phyloP scores from a whole-genome alignment of 2,329 filamentous ascomycete species.

The Fusarium longipes region DNA sequence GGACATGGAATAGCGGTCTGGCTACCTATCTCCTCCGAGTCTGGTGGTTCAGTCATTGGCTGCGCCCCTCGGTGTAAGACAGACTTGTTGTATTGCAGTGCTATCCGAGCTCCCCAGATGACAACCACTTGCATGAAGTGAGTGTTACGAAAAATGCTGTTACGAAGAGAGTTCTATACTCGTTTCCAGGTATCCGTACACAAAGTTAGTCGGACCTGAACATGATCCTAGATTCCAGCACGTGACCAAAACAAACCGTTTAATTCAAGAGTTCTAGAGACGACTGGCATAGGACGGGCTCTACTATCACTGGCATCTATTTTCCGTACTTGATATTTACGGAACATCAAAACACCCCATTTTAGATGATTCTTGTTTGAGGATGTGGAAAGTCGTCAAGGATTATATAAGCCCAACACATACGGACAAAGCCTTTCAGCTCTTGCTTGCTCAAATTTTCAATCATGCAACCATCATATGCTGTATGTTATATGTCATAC shows the following conservation, averaged over 20 bases:
- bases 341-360: no score
- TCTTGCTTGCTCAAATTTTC: not conserved
- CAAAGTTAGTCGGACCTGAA: not conserved
- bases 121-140: not conserved
- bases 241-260: not conserved
- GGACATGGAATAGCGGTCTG: conserved; percentile 24
- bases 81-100: not conserved
- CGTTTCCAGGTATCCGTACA: not conserved
- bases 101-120: conserved; percentile 9
- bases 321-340: not conserved
- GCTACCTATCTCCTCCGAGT: not conserved
- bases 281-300: no score
- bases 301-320: not conserved
- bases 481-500: no score
- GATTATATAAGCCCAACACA: not conserved
- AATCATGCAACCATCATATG: no score
- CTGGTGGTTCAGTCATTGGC: not conserved
- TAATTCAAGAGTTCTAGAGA: not conserved
- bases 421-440: not conserved
- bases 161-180: not conserved
- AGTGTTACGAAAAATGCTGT: not conserved
- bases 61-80: conserved; percentile 6
- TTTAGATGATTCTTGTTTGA: not conserved
- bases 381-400: not conserved
- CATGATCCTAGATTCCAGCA: not conserved